Percentiles rank a stretch among this genome's conserved stretches.
These are phyloP conservation scores for Platanthera guangdongensis DNA, from an alignment of 106 monocot genomes.

Conservation along the genomic window DNA sequence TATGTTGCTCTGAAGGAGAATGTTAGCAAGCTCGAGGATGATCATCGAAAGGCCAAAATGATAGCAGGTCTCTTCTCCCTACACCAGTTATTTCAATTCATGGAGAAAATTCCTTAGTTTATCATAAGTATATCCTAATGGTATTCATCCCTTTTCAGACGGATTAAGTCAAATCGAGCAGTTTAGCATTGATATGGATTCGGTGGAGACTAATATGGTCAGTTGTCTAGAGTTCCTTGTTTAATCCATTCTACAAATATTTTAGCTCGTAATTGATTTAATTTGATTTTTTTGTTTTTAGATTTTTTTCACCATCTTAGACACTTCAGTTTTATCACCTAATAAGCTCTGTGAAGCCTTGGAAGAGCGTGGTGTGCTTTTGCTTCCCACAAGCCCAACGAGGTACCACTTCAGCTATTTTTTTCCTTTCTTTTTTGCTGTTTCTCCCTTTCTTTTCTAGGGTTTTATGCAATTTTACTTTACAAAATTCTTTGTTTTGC, in stretches of 20 bases:
- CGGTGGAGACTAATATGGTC: conserved; percentile 94
- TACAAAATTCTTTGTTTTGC: not conserved
- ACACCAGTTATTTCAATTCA: not conserved
- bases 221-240: conserved; percentile 9
- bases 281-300: conserved; percentile 14
- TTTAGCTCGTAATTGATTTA: not conserved
- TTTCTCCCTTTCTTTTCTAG: not conserved
- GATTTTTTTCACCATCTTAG: conserved; percentile 65
- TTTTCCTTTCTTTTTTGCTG: no score
- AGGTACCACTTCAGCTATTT: conserved; percentile 26
- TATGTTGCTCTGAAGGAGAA: conserved; percentile 67
- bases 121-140: not conserved
- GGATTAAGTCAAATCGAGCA: conserved; percentile 64
- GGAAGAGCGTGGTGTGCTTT: conserved; percentile 72
- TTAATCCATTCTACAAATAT: conserved; percentile 7
- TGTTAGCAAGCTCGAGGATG: conserved; percentile 66
- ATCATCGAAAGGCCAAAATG: conserved; percentile 70
- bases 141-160: conserved; percentile 32
- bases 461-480: not conserved
- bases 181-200: conserved; percentile 36
- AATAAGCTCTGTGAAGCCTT: conserved; percentile 53
- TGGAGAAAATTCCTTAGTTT: not conserved
- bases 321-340: conserved; percentile 36
- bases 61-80: conserved; percentile 47
- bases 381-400: conserved; percentile 54